Evolutionary conservation across 257 asterid genomes (phyloP).

Genomic region (Nicotiana benthamiana): DNA sequence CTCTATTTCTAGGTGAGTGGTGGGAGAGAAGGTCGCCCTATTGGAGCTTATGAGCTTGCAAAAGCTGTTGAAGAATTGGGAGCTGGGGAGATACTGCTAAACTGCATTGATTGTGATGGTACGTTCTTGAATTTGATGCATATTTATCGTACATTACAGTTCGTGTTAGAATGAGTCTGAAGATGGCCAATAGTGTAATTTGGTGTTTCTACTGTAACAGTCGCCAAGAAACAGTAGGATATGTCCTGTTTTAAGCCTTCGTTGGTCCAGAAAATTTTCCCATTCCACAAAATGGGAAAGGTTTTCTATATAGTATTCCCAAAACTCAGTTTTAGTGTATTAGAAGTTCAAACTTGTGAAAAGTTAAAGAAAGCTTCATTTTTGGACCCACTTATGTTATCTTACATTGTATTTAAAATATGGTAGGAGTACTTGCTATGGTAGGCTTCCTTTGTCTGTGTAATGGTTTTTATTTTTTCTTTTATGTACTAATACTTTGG

Average conservation of each 20-base stretch:
- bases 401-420: neutral
- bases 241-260: neutral
- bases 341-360: neutral
- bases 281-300: neutral
- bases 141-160: neutral
- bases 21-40: slow-evolving; percentile 92
- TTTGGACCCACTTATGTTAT: neutral
- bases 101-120: slow-evolving; percentile 98
- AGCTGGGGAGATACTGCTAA: slow-evolving; percentile 92
- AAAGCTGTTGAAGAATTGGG: slow-evolving; percentile 96
- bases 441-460: neutral
- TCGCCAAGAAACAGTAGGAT: neutral
- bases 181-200: neutral
- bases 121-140: slow-evolving; percentile 1
- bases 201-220: neutral
- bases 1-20: slow-evolving; percentile 60
- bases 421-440: neutral
- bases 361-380: neutral
- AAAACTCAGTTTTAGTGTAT: neutral
- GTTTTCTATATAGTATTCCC: neutral
- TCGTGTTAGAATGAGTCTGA: neutral
- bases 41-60: slow-evolving; percentile 97
- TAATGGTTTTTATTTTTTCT: neutral
- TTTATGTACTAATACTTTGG: neutral
- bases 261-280: neutral